Conservation (phyloP, 768 basidiomycete genomes). For the Megacollybia marginata region DNA sequence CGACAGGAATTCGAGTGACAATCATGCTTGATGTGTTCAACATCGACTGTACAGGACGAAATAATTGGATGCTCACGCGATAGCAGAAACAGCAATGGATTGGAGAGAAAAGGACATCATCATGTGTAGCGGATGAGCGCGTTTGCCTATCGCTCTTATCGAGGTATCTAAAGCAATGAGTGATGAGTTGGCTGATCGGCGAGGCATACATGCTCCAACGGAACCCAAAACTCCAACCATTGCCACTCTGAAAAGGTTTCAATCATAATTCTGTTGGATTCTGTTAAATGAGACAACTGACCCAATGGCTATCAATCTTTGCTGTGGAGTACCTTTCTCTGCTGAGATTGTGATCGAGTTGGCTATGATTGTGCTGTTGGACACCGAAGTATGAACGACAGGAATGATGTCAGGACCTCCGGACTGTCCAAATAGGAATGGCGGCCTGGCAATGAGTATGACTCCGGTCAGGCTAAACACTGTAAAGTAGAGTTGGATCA, state of each 20-base stretch:
- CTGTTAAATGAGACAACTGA: slow-evolving; percentile 16
- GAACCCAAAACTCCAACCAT: slow-evolving; percentile 60
- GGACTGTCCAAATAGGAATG: slow-evolving; percentile 57
- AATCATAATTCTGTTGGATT: neutral
- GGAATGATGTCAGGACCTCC: neutral
- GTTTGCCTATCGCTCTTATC: slow-evolving; percentile 62
- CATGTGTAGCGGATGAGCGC: slow-evolving; percentile 69
- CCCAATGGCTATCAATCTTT: slow-evolving; percentile 56
- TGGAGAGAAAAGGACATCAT: slow-evolving; percentile 59
- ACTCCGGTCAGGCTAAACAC: slow-evolving; percentile 70
- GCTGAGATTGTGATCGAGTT: slow-evolving; percentile 2
- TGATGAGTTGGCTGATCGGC: neutral
- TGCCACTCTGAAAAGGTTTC: slow-evolving; percentile 35
- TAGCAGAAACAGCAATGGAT: slow-evolving; percentile 34
- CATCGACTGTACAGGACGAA: neutral
- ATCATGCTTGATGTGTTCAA: slow-evolving; percentile 31
- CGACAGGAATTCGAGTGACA: slow-evolving; percentile 27
- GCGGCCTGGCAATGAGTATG: slow-evolving; percentile 73
- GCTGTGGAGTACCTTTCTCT: slow-evolving; percentile 15
- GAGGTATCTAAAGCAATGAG: slow-evolving; percentile 23
- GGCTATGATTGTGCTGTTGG: neutral
- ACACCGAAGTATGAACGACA: neutral
- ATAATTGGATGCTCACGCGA: slow-evolving; percentile 21
- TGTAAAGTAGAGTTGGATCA: slow-evolving; percentile 8
- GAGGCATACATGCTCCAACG: slow-evolving; percentile 58